Conservation (phyloP, 257 asterid genomes). For the Salvia hispanica region DNA sequence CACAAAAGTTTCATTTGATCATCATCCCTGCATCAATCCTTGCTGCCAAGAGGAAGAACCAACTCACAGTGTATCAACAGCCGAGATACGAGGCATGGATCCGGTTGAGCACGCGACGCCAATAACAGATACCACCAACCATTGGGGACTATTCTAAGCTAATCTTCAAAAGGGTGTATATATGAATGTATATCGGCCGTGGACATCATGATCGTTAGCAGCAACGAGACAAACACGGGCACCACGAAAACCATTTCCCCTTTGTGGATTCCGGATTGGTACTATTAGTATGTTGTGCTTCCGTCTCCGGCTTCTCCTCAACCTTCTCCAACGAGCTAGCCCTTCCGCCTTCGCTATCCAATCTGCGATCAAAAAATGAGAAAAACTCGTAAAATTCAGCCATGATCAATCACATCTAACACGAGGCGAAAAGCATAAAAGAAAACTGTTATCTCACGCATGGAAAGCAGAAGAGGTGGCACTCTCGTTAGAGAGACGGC, state of each 20-base stretch:
- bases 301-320: constrained; percentile 39
- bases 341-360: constrained; percentile 29
- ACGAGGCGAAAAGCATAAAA: background rate
- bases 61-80: background rate
- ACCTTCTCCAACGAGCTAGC: constrained; percentile 32
- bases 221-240: constrained; percentile 46
- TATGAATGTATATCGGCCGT: background rate
- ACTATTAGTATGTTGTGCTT: constrained; percentile 19
- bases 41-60: constrained; percentile 9
- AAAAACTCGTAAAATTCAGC: no score
- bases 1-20: constrained; percentile 16
- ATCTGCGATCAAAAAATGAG: background rate
- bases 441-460: constrained; percentile 44
- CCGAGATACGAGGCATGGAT: background rate
- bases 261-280: constrained; percentile 24
- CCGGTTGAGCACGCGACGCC: constrained; percentile 1
- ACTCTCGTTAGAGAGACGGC: constrained; percentile 57
- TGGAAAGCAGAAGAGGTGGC: constrained; percentile 62
- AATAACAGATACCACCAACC: background rate
- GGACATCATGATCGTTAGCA: constrained; percentile 26
- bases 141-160: constrained; percentile 25
- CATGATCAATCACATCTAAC: background rate
- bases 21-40: constrained; percentile 3
- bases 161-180: constrained; percentile 12
- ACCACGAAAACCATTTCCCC: constrained; percentile 39